Base-by-base conservation (phyloP, 2,329 filamentous ascomycete genomes). In the Polytolypa hystricis region DNA sequence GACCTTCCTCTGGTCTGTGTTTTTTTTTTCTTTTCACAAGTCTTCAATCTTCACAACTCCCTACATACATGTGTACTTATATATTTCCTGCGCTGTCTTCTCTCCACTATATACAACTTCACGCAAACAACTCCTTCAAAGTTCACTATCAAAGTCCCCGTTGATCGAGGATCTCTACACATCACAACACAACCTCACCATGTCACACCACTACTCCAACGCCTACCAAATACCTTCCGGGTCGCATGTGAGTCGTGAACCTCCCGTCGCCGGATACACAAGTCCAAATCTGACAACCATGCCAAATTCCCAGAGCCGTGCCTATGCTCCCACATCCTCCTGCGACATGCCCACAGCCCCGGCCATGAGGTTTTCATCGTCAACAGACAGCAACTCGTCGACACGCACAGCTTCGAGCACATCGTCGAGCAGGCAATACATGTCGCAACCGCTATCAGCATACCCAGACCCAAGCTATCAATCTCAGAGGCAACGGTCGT, bases 311-410 rank as follows among this genome's bases (percentile, higher is more conserved):
- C 33, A 35, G 33, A 25, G 19, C 18, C 35, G 30, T 7, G 9
- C 12, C 12, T 26, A 21, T 17, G 23, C 33, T 15, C 31, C 33
- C 12, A 23, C 33, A 18, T 12, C 37, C 23, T 16, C 37, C 29
- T 37, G 35, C 36, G 33, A 30, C 14, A 27, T 32, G 20, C 32
- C 39, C n/a, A 27, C 32, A 8, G 44, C 44, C 25, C 44, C 40
- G 8, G 35, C 44, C n/a, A 47, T 47, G 44, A 40, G 21, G 25
- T 42, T 42, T 30, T 47, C 44, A 12, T 34, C 23, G 23, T 47
- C 44, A 15, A 45, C 44, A 5, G 44, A 43, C 21, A 47, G 44
- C 40, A 43, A 41, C 28, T 29, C 33, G 29, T 47, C 44, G 17
- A 40, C 33, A 18, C 37, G 37, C 18, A 45, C 44, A 15, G 31